Evolutionary conservation across 768 basidiomycete genomes (phyloP), one percentile per base, ranked within the genome.

Genomic region (Boletus vinaceobasis): DNA sequence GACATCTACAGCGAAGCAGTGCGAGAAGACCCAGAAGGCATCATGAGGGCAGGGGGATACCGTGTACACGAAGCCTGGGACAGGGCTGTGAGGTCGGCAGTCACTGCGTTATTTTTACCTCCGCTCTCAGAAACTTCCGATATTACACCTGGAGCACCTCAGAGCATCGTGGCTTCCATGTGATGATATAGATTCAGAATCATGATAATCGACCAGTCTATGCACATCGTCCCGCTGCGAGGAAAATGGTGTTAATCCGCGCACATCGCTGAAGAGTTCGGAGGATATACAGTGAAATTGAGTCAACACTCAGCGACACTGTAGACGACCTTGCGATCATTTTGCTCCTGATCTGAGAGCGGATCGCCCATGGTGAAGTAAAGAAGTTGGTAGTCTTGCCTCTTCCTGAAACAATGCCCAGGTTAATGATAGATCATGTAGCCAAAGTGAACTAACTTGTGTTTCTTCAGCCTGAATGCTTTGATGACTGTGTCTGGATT

Each of bases 11-110:
- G 88, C 60, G 88, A 89, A 53, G 86, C 86, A 14, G 86, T 92
- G 19, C 75, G 87, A 61, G 80, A 81, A 61, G 90, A 92, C 65
- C 72, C 82, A 53, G 88, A 88, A 57, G 88, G 87, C 14, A 84
- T 87, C 60, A 88, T 88, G 86, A 77, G 86, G 40, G 91, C 84
- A 21, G 93, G 91, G 9, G 93, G 93, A 9, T 95, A 92, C 66
- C 77, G 74, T 58, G 76, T 90, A 5, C 84, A 89, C 57, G 88
- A 94, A 67, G 90, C 87, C 42, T 94, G 92, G 92, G 87, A 88
- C 62, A 77, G 92, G 51, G 90, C 90, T 13, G 66, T 95, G 53
- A 74, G 87, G 53, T 82, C 70, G 59, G 86, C 89, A 6, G 85
- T 93, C 23, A 84, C 85, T 36, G 89, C 82, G 1, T 67, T 94